phyloP scores from a whole-genome alignment of 305 asterid species.

The Rubia peregrina region DNA sequence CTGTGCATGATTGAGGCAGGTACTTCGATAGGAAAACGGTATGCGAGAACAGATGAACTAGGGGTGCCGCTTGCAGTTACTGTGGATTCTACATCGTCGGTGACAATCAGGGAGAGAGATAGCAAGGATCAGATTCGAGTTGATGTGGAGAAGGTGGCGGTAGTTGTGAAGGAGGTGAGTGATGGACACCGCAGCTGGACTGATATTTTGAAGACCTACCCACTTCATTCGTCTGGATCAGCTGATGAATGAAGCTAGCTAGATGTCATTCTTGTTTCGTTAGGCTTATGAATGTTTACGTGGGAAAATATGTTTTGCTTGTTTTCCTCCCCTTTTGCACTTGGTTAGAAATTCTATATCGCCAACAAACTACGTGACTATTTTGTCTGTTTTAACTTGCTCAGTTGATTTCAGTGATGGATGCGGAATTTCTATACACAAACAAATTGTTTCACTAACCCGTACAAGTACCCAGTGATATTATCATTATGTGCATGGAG shows the following conservation, averaged over 20 bases:
- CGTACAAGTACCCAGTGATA: not conserved
- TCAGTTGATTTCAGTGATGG: not conserved
- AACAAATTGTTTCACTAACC: not conserved
- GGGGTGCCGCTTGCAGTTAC: slow-evolving; percentile 40
- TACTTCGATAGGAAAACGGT: slow-evolving; percentile 34
- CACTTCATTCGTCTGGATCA: slow-evolving; percentile 24
- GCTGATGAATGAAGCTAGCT: slow-evolving; percentile 13
- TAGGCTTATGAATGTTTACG: not conserved
- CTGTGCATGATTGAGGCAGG: slow-evolving; percentile 14
- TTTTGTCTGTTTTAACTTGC: not conserved
- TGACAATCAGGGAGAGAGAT: slow-evolving; percentile 35
- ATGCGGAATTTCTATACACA: not conserved
- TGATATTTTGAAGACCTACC: slow-evolving; percentile 24
- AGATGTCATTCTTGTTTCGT: not conserved
- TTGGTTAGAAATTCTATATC: not conserved
- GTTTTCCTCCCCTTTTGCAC: not conserved
- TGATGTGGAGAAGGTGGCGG: slow-evolving; percentile 27
- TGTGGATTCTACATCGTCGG: slow-evolving; percentile 29
- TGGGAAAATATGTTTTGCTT: not conserved
- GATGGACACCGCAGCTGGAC: slow-evolving; percentile 25
- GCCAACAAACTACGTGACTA: not conserved
- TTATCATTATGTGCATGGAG: too few relatives aligned
- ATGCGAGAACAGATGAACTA: slow-evolving; percentile 38
- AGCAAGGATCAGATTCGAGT: slow-evolving; percentile 35
- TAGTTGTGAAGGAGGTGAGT: slow-evolving; percentile 26